phyloP scores from a whole-genome alignment of 202 grass and related monocot species.

The Brachypodium distachyon region DNA sequence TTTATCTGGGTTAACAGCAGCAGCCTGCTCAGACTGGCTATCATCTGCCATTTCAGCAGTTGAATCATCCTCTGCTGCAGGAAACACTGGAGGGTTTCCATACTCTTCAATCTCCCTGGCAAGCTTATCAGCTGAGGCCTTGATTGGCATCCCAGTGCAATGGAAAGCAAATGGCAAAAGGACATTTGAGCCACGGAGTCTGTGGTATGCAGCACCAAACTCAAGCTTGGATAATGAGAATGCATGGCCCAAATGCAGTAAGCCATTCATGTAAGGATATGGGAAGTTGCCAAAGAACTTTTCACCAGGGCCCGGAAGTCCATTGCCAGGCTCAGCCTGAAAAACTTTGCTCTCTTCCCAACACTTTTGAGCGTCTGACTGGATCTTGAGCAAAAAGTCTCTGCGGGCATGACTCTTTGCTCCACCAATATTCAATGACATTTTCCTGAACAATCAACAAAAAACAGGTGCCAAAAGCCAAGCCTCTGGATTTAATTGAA shows the following conservation, averaged over 20 bases:
- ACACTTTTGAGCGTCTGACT: slow-evolving; percentile 32
- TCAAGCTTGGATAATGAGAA: slow-evolving; percentile 80
- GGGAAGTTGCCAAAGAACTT: slow-evolving; percentile 89
- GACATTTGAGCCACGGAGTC: slow-evolving; percentile 57
- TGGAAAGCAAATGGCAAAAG: slow-evolving; percentile 83
- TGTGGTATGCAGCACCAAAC: slow-evolving; percentile 68
- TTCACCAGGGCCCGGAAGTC: slow-evolving; percentile 32
- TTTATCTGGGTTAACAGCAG: slow-evolving; percentile 36
- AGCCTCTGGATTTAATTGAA: not conserved
- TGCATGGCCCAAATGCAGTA: slow-evolving; percentile 69
- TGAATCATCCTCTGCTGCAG: slow-evolving; percentile 33
- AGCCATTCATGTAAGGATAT: slow-evolving; percentile 87
- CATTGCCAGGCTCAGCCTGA: slow-evolving; percentile 36
- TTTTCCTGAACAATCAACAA: slow-evolving; percentile 16
- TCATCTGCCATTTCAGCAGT: slow-evolving; percentile 12
- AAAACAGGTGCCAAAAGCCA: not conserved
- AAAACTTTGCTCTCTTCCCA: slow-evolving; percentile 70
- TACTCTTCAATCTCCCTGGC: slow-evolving; percentile 37
- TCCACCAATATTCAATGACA: slow-evolving; percentile 32
- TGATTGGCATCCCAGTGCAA: slow-evolving; percentile 90
- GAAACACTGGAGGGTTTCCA: slow-evolving; percentile 75
- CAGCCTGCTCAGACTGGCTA: slow-evolving; percentile 4
- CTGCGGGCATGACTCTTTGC: slow-evolving; percentile 37
- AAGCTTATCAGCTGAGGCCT: slow-evolving; percentile 75
- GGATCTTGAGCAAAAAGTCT: slow-evolving; percentile 45